Base-by-base conservation (phyloP, 225 moss, liverwort and hornwort genomes). In the Straminergon stramineum region DNA sequence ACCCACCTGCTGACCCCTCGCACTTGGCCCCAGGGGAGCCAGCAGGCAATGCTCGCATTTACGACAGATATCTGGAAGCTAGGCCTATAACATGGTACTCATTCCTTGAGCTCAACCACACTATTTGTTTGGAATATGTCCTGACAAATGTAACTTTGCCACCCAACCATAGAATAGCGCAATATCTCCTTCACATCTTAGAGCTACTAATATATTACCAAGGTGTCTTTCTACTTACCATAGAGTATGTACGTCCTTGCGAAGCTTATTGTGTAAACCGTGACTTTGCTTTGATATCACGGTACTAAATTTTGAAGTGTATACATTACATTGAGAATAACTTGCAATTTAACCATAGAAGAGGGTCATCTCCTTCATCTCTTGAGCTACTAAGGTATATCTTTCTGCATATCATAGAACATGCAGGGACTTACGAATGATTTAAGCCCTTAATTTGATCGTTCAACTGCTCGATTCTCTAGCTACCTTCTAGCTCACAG, bases 11-110 rank as follows among this genome's bases (percentile, higher is more conserved):
- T 35, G 96, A 95, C 57, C 91, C 92, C 55, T 88, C 94, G 35
- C 79, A 87, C 6, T 90, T 95, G 90, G 87, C 48, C 32, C 91
- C 93, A 79, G 97, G 92, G 69, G 92, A 94, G 75, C 95, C 95
- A 73, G 63, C 58, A 30, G 91, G 92, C 88, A 94, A 97, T 66
- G 94, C 91, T 51, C 92, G 94, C 67, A 81, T 84, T 35, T 97
- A 99, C 91, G 92, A 67, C 43, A 94, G 95, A 88, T 99, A 99
- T 90, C 91, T 97, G 55, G 93, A 91, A 84, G 91, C 95, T 34
- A 96, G 97, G 84, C 99, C 97, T 28, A 88, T 97, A 9, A 87
- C 94, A 82, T 94, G 94, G 94, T 94, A 91, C 60, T 43, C 35
- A 87, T 53, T 89, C 35, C 28, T 58, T 31, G 20, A 19, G 51